phyloP scores from a whole-genome alignment of 1,284 basidiomycete genomes.

The Vanrija sp. region DNA sequence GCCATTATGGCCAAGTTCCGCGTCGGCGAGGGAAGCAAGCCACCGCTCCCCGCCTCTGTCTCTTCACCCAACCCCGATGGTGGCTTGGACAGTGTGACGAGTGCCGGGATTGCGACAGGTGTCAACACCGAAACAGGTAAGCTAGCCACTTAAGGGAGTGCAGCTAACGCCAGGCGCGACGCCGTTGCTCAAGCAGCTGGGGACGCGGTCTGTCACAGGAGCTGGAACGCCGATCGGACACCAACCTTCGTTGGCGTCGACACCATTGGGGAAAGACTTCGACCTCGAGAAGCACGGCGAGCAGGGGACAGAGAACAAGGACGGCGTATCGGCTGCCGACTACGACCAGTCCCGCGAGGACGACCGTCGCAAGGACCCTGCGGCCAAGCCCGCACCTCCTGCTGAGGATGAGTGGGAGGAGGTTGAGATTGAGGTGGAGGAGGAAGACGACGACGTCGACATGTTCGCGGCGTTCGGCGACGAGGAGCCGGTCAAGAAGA shows the following conservation, averaged over 20 bases:
- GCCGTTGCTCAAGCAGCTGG: conserved; percentile 30
- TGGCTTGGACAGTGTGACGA: conserved; percentile 37
- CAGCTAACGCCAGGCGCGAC: conserved; percentile 30
- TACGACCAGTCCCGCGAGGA: conserved; percentile 57
- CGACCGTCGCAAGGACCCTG: not conserved
- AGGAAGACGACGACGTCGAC: conserved; percentile 70
- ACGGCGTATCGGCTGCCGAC: conserved; percentile 70
- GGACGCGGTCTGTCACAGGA: conserved; percentile 22
- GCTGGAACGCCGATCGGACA: conserved; percentile 24
- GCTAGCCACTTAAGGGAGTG: not conserved
- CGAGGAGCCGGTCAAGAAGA: conserved; percentile 56
- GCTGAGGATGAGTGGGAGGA: conserved; percentile 52
- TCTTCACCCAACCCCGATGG: conserved; percentile 2
- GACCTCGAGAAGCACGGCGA: conserved; percentile 36
- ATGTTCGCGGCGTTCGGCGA: conserved; percentile 74
- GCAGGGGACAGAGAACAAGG: conserved; percentile 8
- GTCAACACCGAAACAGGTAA: conserved; percentile 27
- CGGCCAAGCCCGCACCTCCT: not conserved
- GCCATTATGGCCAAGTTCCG: conserved; percentile 79
- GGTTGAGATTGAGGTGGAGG: conserved; percentile 58
- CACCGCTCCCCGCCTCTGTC: not conserved
- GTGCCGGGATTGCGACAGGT: conserved; percentile 34
- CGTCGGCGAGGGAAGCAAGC: conserved; percentile 12
- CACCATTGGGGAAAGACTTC: conserved; percentile 38
- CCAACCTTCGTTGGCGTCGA: conserved; percentile 33